Evolutionary conservation across 2,329 filamentous ascomycete genomes (phyloP), one percentile per base, ranked within the genome.

Genomic region (Orbilia blumenaviensis): DNA sequence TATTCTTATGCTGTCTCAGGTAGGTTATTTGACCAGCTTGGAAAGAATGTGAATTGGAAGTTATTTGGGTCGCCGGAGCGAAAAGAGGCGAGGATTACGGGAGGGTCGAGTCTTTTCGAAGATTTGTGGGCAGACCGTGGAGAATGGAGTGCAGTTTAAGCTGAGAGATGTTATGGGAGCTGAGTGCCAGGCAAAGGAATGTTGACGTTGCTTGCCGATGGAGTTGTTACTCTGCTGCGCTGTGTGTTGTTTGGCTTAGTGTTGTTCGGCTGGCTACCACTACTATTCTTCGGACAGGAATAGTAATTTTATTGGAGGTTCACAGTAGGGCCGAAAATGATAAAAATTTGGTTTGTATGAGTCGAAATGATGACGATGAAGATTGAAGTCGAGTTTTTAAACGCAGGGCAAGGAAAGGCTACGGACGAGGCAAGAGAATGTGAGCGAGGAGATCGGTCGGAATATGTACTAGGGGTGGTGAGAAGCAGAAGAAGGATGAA

Each of bases 401-500:
- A 56, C 68, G 63, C 74, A n/a, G 72, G 78, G 61, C 61, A 69
- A 78, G 79, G 78, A 78, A 78, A 74, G 78, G 77, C 73, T 79
- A 75, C 77, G 62, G 67, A 67, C 69, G 76, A 77, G 18, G 60
- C 64, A 62, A 77, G 72, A 77, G 71, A 72, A 78, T 73, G 77
- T 77, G 66, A 63, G 41, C 66, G 44, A 62, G 52, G 66, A 42
- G 41, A 23, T 56, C 25, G 25, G 29, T 21, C 42, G 63, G 67
- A 64, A 81, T 82, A 81, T 81, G 81, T 82, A 81, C 79, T 79
- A 83, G 84, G n/a, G n/a, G n/a, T n/a, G n/a, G n/a, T n/a, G n/a
- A n/a, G n/a, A n/a, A n/a, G 83, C 83, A 83, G 82, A 82, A 83
- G 84, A 85, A 85, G 81, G 82, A 81, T 82, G 81, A 23, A 32